Conservation (phyloP, 192 early-diverging fungal genomes). For the Linnemannia elongata region DNA sequence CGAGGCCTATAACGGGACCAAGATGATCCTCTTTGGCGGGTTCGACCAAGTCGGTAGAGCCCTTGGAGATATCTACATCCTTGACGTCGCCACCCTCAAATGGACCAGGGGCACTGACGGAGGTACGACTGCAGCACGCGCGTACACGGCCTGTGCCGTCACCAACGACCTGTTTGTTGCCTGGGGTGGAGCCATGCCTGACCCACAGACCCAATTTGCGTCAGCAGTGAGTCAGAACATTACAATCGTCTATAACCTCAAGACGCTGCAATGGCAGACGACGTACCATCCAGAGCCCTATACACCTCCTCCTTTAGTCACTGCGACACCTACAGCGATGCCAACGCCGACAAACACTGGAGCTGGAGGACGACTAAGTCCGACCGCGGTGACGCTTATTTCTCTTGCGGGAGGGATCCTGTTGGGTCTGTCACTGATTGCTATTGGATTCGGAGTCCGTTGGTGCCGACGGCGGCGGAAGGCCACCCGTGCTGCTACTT, state of each 20-base stretch:
- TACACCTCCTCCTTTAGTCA: background rate
- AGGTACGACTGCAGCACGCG: background rate
- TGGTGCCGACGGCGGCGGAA: background rate
- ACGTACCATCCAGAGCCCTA: background rate
- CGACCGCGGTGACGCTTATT: background rate
- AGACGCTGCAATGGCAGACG: conserved; percentile 7
- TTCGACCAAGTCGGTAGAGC: background rate
- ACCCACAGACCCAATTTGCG: background rate
- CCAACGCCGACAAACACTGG: too few species aligned
- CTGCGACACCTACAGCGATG: background rate
- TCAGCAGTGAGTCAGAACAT: background rate
- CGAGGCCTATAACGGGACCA: background rate
- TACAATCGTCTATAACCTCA: conserved; percentile 30
- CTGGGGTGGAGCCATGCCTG: background rate
- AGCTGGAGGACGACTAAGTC: too few species aligned
- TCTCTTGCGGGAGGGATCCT: background rate
- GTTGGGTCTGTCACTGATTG: background rate
- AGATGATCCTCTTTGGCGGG: conserved; percentile 17
- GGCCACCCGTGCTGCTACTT: too few species aligned
- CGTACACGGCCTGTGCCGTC: background rate
- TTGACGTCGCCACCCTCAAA: conserved; percentile 12
- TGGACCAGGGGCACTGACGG: conserved; percentile 20
- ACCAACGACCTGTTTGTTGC: conserved; percentile 22
- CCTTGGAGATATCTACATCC: conserved; percentile 14
- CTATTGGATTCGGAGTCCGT: background rate